Base-by-base conservation (phyloP, 2,329 filamentous ascomycete species). In the Ceratocystis albifundus region DNA sequence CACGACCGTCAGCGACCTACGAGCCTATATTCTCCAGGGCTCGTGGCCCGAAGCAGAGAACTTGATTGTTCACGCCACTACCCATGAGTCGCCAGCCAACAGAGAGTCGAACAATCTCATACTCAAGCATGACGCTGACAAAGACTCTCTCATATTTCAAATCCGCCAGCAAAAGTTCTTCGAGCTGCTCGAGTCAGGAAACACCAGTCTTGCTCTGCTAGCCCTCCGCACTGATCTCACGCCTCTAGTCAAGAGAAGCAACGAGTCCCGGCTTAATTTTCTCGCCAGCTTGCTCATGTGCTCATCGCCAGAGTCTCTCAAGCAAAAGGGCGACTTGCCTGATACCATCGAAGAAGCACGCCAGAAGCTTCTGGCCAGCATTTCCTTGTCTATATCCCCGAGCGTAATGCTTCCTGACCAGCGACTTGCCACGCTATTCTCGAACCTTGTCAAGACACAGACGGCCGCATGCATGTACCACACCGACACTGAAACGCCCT, bases 321-420 rank as follows among this genome's bases (percentile, higher is more conserved):
- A 41, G n/a, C 44, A 67, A 82, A 55, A 90, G 88, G 53, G 77
- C 84, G 66, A 96, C 91, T 53, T 85, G 93, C 69, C 84, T 85
- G 69, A 78, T 80, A 17, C 77, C 97, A 3, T 81, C 97, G 22
- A 90, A 89, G 0, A 85, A 94, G 68, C 78, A 97, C 44, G 96
- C 92, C 28, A 90, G 89, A 94, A 78, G n/a, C 65, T 62, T 22
- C 64, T 65, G 68, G 74, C 65, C 77, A 66, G 48, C 55, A 41
- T 61, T 55, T 64, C 71, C 93, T 89, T 82, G 79, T 96, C 85
- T 66, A 96, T 99, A 74, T 96, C 94, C 1, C 93, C 94, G 0
- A 94, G 91, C 3, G 89, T 96, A 57, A 97, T 99, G 92, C 88
- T 99, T 65, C 94, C 94, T 1, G 90, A 96, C 72, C 89, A 94